Conservation (phyloP, 306 rosid species). For the Nissolia schottii region DNA sequence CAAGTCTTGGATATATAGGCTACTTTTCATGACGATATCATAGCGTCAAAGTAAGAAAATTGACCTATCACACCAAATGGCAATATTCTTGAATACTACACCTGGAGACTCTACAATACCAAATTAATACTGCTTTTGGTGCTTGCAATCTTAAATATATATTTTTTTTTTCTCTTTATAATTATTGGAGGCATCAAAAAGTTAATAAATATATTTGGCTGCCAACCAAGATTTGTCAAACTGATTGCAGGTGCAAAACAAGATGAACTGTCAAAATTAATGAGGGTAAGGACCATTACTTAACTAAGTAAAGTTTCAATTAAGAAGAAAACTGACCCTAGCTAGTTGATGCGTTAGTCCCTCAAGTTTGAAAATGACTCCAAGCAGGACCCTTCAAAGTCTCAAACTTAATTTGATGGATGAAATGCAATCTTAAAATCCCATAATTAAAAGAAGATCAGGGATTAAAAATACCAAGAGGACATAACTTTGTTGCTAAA, state of each 20-base stretch:
- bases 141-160: background rate
- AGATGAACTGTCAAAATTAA: slow-evolving; percentile 39
- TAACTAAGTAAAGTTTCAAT: slow-evolving; percentile 26
- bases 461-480: background rate
- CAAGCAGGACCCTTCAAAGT: slow-evolving; percentile 24
- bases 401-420: slow-evolving; percentile 11
- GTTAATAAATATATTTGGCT: slow-evolving; percentile 3
- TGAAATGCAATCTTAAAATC: slow-evolving; percentile 31
- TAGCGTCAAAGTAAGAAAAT: slow-evolving; percentile 1
- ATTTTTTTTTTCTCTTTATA: background rate
- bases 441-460: background rate
- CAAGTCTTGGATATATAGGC: background rate
- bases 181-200: background rate
- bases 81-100: slow-evolving; percentile 16
- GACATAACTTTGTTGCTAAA: slow-evolving; percentile 7
- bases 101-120: slow-evolving; percentile 27
- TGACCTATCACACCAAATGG: slow-evolving; percentile 24
- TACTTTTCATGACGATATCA: slow-evolving; percentile 17
- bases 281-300: slow-evolving; percentile 23
- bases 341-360: slow-evolving; percentile 42
- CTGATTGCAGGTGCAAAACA: slow-evolving; percentile 25
- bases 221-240: slow-evolving; percentile 22
- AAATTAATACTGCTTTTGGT: slow-evolving; percentile 27
- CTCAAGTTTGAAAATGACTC: slow-evolving; percentile 41
- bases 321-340: slow-evolving; percentile 19